phyloP scores from a whole-genome alignment of 331 rosid species.

The Telfairia occidentalis region DNA sequence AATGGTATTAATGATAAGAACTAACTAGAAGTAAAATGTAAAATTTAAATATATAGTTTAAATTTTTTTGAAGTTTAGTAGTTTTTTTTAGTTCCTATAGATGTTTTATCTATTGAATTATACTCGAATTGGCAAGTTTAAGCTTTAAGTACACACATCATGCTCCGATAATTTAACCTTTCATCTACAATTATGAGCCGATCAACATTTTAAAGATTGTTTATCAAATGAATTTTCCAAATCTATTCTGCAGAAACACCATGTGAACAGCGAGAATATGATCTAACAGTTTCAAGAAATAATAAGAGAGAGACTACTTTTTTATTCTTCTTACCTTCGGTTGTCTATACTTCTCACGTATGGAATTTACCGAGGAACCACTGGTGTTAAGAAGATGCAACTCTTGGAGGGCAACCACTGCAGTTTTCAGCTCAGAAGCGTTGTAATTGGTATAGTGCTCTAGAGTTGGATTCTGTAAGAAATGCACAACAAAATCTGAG shows the following conservation, averaged over 20 bases:
- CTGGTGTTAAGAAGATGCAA: slow-evolving; percentile 54
- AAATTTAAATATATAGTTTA: too few relatives aligned
- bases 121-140: too few relatives aligned
- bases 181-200: not conserved
- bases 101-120: too few relatives aligned
- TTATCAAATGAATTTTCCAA: not conserved
- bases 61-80: too few relatives aligned
- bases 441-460: slow-evolving; percentile 66
- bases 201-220: not conserved
- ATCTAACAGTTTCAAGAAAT: not conserved
- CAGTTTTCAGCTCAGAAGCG: slow-evolving; percentile 47
- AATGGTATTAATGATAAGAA: too few relatives aligned
- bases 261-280: not conserved
- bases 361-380: slow-evolving; percentile 41
- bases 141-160: too few relatives aligned
- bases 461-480: slow-evolving; percentile 61
- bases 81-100: too few relatives aligned
- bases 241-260: not conserved
- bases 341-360: slow-evolving; percentile 65
- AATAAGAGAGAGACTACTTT: not conserved
- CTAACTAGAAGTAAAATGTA: too few relatives aligned
- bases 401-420: slow-evolving; percentile 57
- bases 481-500: slow-evolving; percentile 4
- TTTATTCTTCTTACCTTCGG: slow-evolving; percentile 39
- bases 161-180: too few relatives aligned